phyloP scores from a whole-genome alignment of 2,329 filamentous ascomycete species.

The Pseudomassariella vexata region DNA sequence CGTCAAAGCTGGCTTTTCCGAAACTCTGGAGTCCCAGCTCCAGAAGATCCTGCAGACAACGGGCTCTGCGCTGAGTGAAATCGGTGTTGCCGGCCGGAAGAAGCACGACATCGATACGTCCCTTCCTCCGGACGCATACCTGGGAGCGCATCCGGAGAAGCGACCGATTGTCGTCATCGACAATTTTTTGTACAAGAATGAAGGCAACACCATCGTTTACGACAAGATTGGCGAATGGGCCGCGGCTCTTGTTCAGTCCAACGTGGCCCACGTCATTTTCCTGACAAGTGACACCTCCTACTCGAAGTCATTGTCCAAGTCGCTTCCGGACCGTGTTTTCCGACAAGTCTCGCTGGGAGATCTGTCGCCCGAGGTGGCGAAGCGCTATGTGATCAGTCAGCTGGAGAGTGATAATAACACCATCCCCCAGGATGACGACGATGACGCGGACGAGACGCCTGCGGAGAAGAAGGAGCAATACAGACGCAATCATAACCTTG shows the following conservation, averaged over 20 bases:
- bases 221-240: constrained; percentile 88
- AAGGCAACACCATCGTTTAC: constrained; percentile 61
- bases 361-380: constrained; percentile 78
- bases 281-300: constrained; percentile 85
- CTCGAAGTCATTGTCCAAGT: constrained; percentile 79
- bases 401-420: constrained; percentile 48
- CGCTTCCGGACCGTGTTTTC: constrained; percentile 87
- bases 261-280: constrained; percentile 91
- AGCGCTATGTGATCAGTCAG: constrained; percentile 82
- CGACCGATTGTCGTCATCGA: constrained; percentile 83
- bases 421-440: constrained; percentile 21
- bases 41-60: constrained; percentile 86
- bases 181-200: constrained; percentile 80
- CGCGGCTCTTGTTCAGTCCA: constrained; percentile 75
- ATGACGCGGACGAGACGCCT: constrained; percentile 16
- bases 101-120: constrained; percentile 69
- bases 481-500: constrained; percentile 38
- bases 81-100: constrained; percentile 63
- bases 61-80: constrained; percentile 68
- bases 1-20: constrained; percentile 89
- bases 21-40: constrained; percentile 84
- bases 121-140: constrained; percentile 76
- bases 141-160: constrained; percentile 82
- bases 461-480: constrained; percentile 20
- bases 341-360: constrained; percentile 81